Base-by-base conservation (phyloP, 257 asterid genomes). In the Verbena officinalis region DNA sequence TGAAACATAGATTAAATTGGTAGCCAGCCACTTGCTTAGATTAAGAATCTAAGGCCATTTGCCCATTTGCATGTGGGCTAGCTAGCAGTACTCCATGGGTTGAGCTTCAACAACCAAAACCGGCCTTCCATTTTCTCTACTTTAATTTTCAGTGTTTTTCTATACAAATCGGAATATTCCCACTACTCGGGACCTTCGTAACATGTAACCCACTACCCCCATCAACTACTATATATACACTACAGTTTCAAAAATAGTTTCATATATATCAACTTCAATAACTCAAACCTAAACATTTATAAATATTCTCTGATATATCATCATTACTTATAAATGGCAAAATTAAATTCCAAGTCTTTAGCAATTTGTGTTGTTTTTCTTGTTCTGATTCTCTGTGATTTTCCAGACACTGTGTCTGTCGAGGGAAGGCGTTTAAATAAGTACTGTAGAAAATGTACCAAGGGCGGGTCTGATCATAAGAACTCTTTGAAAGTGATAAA, bases 381-480 rank as follows among this genome's bases (percentile, higher is more conserved):
- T 15, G 42, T 60, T 49, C 36, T 73, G 2, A 19, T 64, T 38
- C n/a, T 67, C 8, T 33, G 57, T 39, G 2, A 59, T 15, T 51
- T 40, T 39, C 70, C 52, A 7, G 66, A 66, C 53, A 66, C 44
- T 22, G 27, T 43, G 52, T 22, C n/a, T 20, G 61, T 44, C 43
- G 59, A 45, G 19, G 78, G 69, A 30, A 73, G 78, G 65, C 60
- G 53, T 60, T 45, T 67, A 69, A 34, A 69, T n/a, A n/a, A n/a
- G n/a, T n/a, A n/a, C 64, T 64, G 77, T 63, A 72, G 14, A 62
- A 65, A 66, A 53, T n/a, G n/a, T n/a, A n/a, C n/a, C n/a, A n/a
- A 49, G 67, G 68, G 17, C 62, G 51, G 20, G 19, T 42, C n/a
- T n/a, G n/a, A n/a, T n/a, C n/a, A n/a, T 27, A 27, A 49, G 30